phyloP scores from a whole-genome alignment of 202 grass and related monocot species.

The Panicum hallii region DNA sequence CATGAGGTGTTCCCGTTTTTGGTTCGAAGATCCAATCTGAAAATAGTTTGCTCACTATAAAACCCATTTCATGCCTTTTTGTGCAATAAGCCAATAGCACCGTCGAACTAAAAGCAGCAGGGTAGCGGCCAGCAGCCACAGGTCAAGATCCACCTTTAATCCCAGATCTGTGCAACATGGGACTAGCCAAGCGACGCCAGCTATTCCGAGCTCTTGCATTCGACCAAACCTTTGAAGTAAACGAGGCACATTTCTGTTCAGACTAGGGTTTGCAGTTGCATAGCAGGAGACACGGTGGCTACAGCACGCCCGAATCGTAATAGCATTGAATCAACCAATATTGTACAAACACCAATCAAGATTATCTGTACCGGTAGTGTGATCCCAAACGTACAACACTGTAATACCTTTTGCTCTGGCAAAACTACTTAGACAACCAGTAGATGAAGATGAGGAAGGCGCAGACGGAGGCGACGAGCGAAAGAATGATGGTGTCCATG shows the following conservation, averaged over 20 bases:
- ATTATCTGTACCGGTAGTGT: conserved; percentile 54
- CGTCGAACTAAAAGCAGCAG: background rate
- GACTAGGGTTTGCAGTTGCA: background rate
- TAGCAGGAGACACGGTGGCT: conserved; percentile 12
- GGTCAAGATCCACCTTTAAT: background rate
- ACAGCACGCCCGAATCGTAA: conserved; percentile 34
- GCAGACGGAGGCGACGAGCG: conserved; percentile 80
- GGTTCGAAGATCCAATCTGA: conserved; percentile 5
- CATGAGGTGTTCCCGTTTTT: background rate
- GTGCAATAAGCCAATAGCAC: background rate
- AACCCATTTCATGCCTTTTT: background rate
- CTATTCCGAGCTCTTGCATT: background rate
- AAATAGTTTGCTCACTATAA: background rate
- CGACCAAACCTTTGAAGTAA: background rate
- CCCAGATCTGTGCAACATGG: conserved; percentile 24
- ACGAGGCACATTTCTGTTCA: background rate
- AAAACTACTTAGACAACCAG: conserved; percentile 88
- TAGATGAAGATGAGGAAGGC: conserved; percentile 96
- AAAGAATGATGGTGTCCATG: conserved; percentile 97
- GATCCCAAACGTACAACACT: conserved; percentile 66
- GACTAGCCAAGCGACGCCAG: background rate
- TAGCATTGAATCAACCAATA: conserved; percentile 66
- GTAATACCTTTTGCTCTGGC: conserved; percentile 14
- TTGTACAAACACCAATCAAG: conserved; percentile 60
- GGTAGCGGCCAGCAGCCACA: background rate